These are phyloP conservation scores for Neophaeococcomyces mojaviensis DNA, from an alignment of 2,329 filamentous ascomycete species.

Conservation along the genomic window DNA sequence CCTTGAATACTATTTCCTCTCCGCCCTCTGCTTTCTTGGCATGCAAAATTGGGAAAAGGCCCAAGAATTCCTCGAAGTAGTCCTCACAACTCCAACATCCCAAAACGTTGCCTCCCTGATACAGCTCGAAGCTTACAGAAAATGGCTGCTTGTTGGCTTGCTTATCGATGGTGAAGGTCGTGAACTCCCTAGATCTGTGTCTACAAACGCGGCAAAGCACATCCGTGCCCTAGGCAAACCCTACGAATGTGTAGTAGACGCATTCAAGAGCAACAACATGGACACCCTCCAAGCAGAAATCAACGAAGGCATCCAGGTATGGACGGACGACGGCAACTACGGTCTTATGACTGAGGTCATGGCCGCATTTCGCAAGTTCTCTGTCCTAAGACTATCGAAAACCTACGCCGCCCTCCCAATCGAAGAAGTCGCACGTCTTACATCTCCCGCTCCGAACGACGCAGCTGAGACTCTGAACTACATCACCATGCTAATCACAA, in stretches of 20 bases:
- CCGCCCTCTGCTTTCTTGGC: constrained; percentile 58
- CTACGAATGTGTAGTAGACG: constrained; percentile 62
- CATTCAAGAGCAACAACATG: constrained; percentile 57
- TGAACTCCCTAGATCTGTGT: constrained; percentile 50
- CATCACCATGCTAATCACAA: constrained; percentile 41
- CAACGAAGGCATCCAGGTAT: constrained; percentile 51
- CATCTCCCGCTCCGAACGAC: constrained; percentile 24
- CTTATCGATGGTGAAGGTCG: constrained; percentile 58
- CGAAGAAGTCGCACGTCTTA: constrained; percentile 36
- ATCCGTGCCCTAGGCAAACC: constrained; percentile 56
- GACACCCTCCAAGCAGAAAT: constrained; percentile 57
- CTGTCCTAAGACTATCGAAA: constrained; percentile 63
- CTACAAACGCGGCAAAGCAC: constrained; percentile 45
- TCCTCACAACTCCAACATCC: constrained; percentile 59
- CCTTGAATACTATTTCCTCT: constrained; percentile 59
- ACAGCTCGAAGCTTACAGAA: constrained; percentile 86
- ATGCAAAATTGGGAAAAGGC: constrained; percentile 57
- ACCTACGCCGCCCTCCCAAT: constrained; percentile 62
- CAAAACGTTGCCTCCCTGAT: constrained; percentile 62
- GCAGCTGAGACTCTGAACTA: constrained; percentile 27
- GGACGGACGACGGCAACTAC: constrained; percentile 64
- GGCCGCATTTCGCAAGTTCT: constrained; percentile 65
- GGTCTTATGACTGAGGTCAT: constrained; percentile 64
- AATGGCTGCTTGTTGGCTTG: constrained; percentile 73
- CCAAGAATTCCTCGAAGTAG: constrained; percentile 53